phyloP scores from a whole-genome alignment of 441 rosid genomes.

The Raphanus hybrid region DNA sequence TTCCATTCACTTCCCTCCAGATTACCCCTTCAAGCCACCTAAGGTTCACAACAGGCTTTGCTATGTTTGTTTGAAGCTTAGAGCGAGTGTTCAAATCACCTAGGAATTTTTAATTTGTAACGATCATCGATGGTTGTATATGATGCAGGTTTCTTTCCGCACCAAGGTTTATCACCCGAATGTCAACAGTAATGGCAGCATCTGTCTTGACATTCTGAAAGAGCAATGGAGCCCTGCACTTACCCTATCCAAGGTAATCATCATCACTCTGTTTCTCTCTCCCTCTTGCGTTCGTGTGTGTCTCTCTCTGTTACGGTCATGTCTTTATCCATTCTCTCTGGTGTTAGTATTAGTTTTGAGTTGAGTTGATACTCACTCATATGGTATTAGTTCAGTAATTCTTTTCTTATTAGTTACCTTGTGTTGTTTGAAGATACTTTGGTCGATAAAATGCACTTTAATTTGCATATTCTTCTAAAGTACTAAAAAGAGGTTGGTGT shows the following conservation, averaged over 20 bases:
- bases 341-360: neutral
- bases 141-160: slow-evolving; percentile 72
- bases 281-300: neutral
- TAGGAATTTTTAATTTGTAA: neutral
- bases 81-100: neutral
- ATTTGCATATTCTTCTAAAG: too few relatives aligned
- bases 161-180: slow-evolving; percentile 92
- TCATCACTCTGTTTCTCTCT: neutral
- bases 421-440: too few relatives aligned
- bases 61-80: neutral
- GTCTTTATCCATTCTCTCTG: neutral
- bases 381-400: neutral
- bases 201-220: slow-evolving; percentile 89
- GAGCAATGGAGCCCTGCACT: slow-evolving; percentile 96
- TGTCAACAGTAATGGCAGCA: slow-evolving; percentile 90
- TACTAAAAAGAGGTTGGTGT: neutral
- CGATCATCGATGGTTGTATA: neutral
- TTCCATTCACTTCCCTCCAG: slow-evolving; percentile 92
- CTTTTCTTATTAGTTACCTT: neutral
- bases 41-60: slow-evolving; percentile 57
- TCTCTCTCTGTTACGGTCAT: neutral
- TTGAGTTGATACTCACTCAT: too few relatives aligned
- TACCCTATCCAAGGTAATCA: slow-evolving; percentile 78
- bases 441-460: too few relatives aligned
- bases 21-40: slow-evolving; percentile 96